Evolutionary conservation across 2,329 filamentous ascomycete species (phyloP).

Genomic region (Phialophora chinensis): DNA sequence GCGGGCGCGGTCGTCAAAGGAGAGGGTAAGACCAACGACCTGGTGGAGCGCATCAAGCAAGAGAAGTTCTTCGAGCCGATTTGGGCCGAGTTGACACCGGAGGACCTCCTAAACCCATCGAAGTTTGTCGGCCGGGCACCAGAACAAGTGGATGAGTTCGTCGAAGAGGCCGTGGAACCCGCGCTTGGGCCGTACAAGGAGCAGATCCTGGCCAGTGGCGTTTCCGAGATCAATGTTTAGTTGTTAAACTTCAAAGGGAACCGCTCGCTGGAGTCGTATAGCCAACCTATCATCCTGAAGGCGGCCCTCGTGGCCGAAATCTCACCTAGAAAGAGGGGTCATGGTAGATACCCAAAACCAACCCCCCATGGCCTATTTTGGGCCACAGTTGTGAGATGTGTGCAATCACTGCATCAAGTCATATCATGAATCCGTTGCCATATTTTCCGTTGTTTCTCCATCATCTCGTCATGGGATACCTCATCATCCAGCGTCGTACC

Average conservation of each 20-base stretch:
- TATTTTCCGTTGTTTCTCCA: slow-evolving; percentile 44
- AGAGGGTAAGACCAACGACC: slow-evolving; percentile 77
- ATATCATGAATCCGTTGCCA: slow-evolving; percentile 51
- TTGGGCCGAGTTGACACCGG: slow-evolving; percentile 65
- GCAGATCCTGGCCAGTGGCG: slow-evolving; percentile 46
- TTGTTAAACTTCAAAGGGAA: neutral
- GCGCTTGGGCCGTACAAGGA: slow-evolving; percentile 56
- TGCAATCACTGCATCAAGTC: slow-evolving; percentile 20
- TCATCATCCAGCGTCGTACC: slow-evolving; percentile 2
- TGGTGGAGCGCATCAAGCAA: slow-evolving; percentile 76
- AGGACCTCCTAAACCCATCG: slow-evolving; percentile 69
- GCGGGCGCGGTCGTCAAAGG: slow-evolving; percentile 73
- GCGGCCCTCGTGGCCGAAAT: neutral
- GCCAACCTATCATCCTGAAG: neutral
- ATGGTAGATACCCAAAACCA: neutral
- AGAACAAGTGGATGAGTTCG: slow-evolving; percentile 61
- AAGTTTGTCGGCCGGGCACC: slow-evolving; percentile 63
- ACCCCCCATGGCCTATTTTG: neutral
- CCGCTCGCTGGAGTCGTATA: neutral
- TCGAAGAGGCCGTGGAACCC: slow-evolving; percentile 55
- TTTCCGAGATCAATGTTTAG: slow-evolving; percentile 51
- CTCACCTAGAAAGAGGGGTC: neutral
- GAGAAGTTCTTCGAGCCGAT: slow-evolving; percentile 76
- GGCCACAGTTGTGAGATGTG: neutral
- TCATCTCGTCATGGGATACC: slow-evolving; percentile 39